Evolutionary conservation across 2,329 filamentous ascomycete genomes (phyloP).

Genomic region (Aspergillus aculeatus): DNA sequence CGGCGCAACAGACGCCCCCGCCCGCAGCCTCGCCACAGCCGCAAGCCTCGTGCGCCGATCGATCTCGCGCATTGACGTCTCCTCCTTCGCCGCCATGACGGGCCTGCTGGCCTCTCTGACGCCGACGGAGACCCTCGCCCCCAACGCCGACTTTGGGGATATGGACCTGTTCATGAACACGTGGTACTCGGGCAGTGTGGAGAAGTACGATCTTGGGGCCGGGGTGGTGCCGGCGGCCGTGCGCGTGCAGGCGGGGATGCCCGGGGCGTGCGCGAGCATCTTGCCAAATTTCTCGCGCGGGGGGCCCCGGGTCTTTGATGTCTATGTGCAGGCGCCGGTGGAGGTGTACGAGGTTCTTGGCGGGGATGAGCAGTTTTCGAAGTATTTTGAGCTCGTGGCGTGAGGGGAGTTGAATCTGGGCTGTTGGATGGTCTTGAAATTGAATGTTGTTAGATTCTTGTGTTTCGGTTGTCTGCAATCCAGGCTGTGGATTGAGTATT

Average conservation of each 20-base stretch:
- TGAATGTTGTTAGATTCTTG: too few relatives aligned
- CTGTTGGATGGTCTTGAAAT: not conserved
- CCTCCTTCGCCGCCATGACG: slow-evolving; percentile 16
- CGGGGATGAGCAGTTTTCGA: slow-evolving; percentile 19
- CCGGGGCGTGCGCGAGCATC: slow-evolving; percentile 16
- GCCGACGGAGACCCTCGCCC: slow-evolving; percentile 15
- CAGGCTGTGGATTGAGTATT: too few relatives aligned
- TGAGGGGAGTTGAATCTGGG: not conserved
- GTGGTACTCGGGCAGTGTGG: slow-evolving; percentile 21
- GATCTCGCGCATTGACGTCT: slow-evolving; percentile 12
- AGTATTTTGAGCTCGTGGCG: slow-evolving; percentile 20
- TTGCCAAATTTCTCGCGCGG: slow-evolving; percentile 19
- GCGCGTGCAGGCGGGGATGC: slow-evolving; percentile 10
- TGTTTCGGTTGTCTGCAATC: too few relatives aligned
- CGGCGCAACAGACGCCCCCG: not conserved
- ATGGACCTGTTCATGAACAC: slow-evolving; percentile 27
- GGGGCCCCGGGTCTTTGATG: slow-evolving; percentile 15
- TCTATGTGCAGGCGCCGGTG: slow-evolving; percentile 18
- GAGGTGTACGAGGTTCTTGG: slow-evolving; percentile 17
- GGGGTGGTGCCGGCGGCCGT: slow-evolving; percentile 17
- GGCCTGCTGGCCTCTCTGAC: slow-evolving; percentile 16
- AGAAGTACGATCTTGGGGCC: slow-evolving; percentile 23
- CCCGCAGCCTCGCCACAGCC: slow-evolving; percentile 16
- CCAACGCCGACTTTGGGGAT: slow-evolving; percentile 17
- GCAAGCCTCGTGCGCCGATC: slow-evolving; percentile 24